These are phyloP conservation scores for Lachnellula willkommii DNA, from an alignment of 2,329 filamentous ascomycete genomes.

Conservation along the genomic window DNA sequence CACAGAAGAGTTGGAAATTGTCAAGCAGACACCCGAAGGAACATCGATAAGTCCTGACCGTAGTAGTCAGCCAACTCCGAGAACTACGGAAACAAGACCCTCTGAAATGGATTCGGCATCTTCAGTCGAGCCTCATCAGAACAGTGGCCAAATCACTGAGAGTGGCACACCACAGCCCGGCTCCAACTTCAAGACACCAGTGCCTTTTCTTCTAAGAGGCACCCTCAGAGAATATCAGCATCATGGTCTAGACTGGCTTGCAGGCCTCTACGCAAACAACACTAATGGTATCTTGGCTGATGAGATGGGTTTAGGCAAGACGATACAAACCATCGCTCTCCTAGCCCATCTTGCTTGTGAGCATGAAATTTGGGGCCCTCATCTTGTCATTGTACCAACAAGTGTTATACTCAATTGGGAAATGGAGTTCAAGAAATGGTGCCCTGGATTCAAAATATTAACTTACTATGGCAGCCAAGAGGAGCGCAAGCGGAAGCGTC, in stretches of 20 bases:
- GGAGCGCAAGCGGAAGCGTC: slow-evolving; percentile 83
- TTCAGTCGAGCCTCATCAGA: slow-evolving; percentile 30
- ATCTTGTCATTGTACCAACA: slow-evolving; percentile 92
- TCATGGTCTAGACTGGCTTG: slow-evolving; percentile 94
- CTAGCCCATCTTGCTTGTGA: slow-evolving; percentile 87
- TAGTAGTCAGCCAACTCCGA: slow-evolving; percentile 34
- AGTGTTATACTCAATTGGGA: slow-evolving; percentile 99
- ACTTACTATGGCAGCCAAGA: slow-evolving; percentile 95
- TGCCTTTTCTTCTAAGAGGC: slow-evolving; percentile 79
- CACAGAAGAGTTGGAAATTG: not conserved
- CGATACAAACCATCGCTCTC: slow-evolving; percentile 93
- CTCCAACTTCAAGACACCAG: slow-evolving; percentile 55
- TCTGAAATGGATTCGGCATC: slow-evolving; percentile 32
- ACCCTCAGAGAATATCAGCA: slow-evolving; percentile 94
- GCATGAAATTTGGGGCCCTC: slow-evolving; percentile 90
- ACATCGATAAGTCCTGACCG: slow-evolving; percentile 28
- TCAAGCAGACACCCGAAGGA: slow-evolving; percentile 16
- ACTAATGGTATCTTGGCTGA: slow-evolving; percentile 96
- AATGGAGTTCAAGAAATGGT: slow-evolving; percentile 99
- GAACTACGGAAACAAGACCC: slow-evolving; percentile 31
- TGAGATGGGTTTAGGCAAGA: slow-evolving; percentile 98
- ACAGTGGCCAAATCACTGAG: slow-evolving; percentile 30
- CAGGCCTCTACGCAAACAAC: slow-evolving; percentile 82
- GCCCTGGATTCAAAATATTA: slow-evolving; percentile 94
- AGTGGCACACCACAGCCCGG: slow-evolving; percentile 36